Base-by-base conservation (phyloP, 1,284 basidiomycete species). In the Ceratorhiza oryzae-sativae region DNA sequence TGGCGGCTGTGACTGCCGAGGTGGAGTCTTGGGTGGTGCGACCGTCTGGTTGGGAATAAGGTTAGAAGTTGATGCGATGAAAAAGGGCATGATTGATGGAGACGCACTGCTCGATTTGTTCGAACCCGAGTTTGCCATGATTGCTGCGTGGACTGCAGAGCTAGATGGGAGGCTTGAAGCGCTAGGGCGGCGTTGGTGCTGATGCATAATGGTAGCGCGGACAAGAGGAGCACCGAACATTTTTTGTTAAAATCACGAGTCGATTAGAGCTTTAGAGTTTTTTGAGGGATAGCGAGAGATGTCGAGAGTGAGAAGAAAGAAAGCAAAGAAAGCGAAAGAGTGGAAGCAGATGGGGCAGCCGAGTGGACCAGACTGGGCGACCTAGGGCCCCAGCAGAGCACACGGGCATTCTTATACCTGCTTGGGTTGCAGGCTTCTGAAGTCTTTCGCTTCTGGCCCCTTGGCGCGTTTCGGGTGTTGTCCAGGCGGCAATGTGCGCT, bases 351-450 rank as follows among this genome's bases (percentile, higher is more conserved):
- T 70, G 53, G 65, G 45, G 65, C 25, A 70, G 27, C 65, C 65
- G 46, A 70, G 65, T 70, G 65, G 65, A 70, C 65, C 65, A 70
- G 65, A 70, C 65, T 58, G 65, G 65, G 63, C 53, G 53, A 70
- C 65, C 65, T 56, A n/a, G 23, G 39, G 53, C 4, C 4, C 8
- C 20, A 45, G 10, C 42, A 5, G 45, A 36, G 18, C 41, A 25
- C 25, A 12, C 9, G 25, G 27, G 36, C 25, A n/a, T 27, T 46
- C 18, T 70, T 70, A 70, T 45, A 70, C 25, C 25, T 20, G 18
- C 39, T 46, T 5, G 23, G 23, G 41, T 13, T 23, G 41, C 25
- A 45, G 39, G 45, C 53, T 70, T 70, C 63, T 55, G 20, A 45
- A 12, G 18, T 18, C 42, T 45, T 45, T 45, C 25, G 32, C 53